A percentile compares a stretch with the other conserved stretches of the same genome.
Conservation (phyloP, 306 rosid species). For the Malus fusca region DNA sequence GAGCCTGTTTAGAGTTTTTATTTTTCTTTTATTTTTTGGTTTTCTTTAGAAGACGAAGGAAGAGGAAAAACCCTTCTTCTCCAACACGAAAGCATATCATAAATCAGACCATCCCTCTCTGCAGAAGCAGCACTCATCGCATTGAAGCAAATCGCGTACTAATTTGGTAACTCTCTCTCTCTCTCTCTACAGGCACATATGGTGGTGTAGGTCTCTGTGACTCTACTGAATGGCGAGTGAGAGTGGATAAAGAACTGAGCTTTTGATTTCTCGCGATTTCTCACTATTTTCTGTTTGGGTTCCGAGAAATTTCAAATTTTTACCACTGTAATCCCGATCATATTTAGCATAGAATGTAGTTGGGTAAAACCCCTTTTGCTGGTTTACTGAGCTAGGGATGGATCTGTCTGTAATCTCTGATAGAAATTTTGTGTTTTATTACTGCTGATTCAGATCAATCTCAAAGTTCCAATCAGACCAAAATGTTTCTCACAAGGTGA, state of each 20-base stretch:
- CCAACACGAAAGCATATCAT: conserved; percentile 8
- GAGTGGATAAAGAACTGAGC: background rate
- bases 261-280: background rate
- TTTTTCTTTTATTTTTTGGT: background rate
- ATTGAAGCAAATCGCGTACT: background rate
- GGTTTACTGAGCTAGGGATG: background rate
- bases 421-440: background rate
- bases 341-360: background rate
- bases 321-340: background rate
- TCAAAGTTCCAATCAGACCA: conserved; percentile 17
- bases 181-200: background rate
- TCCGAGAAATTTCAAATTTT: background rate
- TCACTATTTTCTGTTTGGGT: background rate
- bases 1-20: background rate
- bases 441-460: conserved; percentile 8
- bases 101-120: background rate
- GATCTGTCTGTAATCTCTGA: background rate
- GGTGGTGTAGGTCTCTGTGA: background rate
- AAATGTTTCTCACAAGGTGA: conserved; percentile 92
- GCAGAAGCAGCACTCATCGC: background rate
- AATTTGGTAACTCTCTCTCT: background rate
- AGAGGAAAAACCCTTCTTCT: conserved; percentile 16
- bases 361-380: background rate
- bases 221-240: background rate
- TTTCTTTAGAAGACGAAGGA: background rate